Conservation (phyloP, 306 rosid genomes). For the Acacia confusa region DNA sequence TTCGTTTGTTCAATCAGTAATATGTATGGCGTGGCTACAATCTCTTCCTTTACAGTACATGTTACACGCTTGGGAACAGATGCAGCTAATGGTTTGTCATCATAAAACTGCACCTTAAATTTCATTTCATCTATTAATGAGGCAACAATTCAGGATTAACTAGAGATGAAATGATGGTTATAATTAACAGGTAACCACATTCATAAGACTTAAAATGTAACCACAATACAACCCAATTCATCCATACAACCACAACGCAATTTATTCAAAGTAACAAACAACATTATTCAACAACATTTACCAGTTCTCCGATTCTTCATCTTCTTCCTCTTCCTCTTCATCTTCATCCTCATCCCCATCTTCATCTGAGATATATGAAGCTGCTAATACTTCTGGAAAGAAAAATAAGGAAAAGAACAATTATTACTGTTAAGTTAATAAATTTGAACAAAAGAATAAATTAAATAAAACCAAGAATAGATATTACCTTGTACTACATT, state of each 20-base stretch:
- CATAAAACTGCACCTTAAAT: conserved; percentile 72
- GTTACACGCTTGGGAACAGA: conserved; percentile 80
- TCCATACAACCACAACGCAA: not conserved
- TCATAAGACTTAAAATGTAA: conserved; percentile 11
- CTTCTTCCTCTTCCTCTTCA: too few relatives aligned
- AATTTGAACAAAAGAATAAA: not conserved
- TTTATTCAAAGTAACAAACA: not conserved
- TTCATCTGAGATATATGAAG: not conserved
- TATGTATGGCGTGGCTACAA: conserved; percentile 65
- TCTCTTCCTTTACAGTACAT: conserved; percentile 75
- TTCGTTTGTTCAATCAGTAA: not conserved
- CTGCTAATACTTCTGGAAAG: not conserved
- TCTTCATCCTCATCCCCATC: not conserved
- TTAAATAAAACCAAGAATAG: not conserved
- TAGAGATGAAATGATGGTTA: not conserved
- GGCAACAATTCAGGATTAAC: conserved; percentile 30
- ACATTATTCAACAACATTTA: not conserved
- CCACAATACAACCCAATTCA: not conserved
- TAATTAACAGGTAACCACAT: not conserved
- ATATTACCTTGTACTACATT: not conserved
- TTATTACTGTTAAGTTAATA: not conserved
- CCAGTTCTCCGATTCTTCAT: not conserved
- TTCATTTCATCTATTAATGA: conserved; percentile 71
- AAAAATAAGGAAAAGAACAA: not conserved
- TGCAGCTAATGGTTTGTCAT: conserved; percentile 77